A percentile compares a stretch with the other conserved stretches of the same genome.
These are phyloP conservation scores for Cercospora citrullina DNA, from an alignment of 2,329 filamentous ascomycete species.

Conservation along the genomic window DNA sequence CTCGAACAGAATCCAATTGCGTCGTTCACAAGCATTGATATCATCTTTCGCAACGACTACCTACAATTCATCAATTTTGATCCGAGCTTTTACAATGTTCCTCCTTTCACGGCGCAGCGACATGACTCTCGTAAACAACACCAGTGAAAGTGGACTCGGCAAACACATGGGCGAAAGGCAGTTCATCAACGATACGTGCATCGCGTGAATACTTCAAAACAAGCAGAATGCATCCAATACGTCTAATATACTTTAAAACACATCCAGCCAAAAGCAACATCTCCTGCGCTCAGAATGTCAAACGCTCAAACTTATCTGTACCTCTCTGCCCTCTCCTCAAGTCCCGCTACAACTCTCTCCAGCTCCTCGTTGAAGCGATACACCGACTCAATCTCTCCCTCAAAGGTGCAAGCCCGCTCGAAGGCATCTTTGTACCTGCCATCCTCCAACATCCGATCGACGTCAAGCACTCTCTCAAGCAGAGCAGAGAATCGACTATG, in stretches of 20 bases:
- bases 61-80: too few relatives aligned
- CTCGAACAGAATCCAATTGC: too few relatives aligned
- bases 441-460: background rate
- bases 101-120: too few relatives aligned
- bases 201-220: too few relatives aligned
- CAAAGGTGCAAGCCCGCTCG: background rate
- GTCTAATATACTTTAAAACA: too few relatives aligned
- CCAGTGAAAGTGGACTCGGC: too few relatives aligned
- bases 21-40: too few relatives aligned
- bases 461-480: background rate
- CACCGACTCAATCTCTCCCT: background rate
- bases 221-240: background rate
- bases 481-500: background rate
- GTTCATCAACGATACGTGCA: too few relatives aligned
- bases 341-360: background rate
- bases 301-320: background rate
- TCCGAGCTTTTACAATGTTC: too few relatives aligned
- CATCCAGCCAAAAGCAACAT: background rate
- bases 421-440: background rate
- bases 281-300: background rate
- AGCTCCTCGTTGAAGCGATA: background rate
- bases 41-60: too few relatives aligned
- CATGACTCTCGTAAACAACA: too few relatives aligned
- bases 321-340: background rate
- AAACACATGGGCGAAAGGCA: too few relatives aligned